Conservation (phyloP, 139 green algal genomes). For the Chlamydomonas sphaeroides region DNA sequence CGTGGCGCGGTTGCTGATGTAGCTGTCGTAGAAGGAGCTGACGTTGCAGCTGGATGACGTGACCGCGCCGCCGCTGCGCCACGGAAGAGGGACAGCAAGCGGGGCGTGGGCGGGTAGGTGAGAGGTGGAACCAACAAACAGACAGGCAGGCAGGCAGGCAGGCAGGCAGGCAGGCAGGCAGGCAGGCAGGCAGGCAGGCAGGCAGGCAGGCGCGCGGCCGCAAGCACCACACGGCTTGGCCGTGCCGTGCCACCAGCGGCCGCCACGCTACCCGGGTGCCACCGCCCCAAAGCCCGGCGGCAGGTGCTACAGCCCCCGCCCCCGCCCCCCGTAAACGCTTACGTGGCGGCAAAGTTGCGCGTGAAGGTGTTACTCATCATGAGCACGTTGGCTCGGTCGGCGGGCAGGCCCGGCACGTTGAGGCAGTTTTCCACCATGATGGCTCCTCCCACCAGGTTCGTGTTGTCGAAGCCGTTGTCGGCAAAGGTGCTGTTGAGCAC, state of each 20-base stretch:
- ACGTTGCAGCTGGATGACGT: not conserved
- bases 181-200: no score
- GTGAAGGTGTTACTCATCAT: conserved; percentile 10
- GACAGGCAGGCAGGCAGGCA: no score
- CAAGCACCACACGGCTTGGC: no score
- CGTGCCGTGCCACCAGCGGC: not conserved
- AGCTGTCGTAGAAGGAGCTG: not conserved
- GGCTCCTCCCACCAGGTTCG: not conserved
- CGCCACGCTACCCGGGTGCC: not conserved
- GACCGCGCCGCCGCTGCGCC: not conserved
- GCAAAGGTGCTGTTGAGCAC: not conserved
- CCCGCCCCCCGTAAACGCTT: no score
- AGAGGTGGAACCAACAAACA: not conserved
- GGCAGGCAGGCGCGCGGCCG: no score
- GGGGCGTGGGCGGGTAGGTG: not conserved
- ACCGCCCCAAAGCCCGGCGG: no score
- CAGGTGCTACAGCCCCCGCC: no score
- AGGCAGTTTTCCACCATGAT: not conserved
- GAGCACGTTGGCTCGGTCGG: not conserved
- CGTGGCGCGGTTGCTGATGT: not conserved
- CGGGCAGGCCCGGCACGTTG: not conserved
- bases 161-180: no score
- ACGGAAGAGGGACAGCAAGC: not conserved
- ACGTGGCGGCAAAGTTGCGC: not conserved
- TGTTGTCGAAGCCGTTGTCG: no score